Base-by-base conservation (phyloP, 176 grass and related monocot species). In the Ampelocalamus luodianensis region DNA sequence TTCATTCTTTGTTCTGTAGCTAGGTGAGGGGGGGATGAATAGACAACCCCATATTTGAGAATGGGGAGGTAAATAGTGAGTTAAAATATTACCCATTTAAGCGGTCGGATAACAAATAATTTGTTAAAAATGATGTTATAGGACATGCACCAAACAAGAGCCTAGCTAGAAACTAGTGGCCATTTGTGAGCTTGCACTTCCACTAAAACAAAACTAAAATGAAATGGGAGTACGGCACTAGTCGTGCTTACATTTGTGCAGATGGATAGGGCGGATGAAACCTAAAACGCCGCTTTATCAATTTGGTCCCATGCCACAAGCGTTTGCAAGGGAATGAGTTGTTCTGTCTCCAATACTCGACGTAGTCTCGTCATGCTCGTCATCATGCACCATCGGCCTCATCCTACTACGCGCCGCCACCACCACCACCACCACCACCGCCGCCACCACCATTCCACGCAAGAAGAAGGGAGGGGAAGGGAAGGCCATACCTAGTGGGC, bases 231-330 rank as follows among this genome's bases (percentile, higher is more conserved):
- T 22, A 55, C 23, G 61, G 48, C n/a, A 63, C 53, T 77, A 77
- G 74, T 5, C 45, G 27, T 48, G 38, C 18, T n/a, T 11, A n/a
- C n/a, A n/a, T n/a, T n/a, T n/a, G n/a, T 40, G 78, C 53, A 81
- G 46, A 44, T 65, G 66, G 88, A 65, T 45, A 86, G 72, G 46
- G 65, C 38, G 6, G 26, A 62, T 78, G 83, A 32, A 82, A 78
- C 83, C 83, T 82, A 86, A 80, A 85, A 78, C 26, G 38, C 82
- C 65, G 79, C 79, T 86, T 81, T 80, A 87, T 69, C 58, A 59
- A 63, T 82, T 82, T 29, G 88, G 83, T 72, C 72, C 88, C 72
- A 56, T 71, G 75, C 68, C 79, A 90, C 71, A 53, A 59, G 24
- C 8, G 2, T 18, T 18, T 13, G 15, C 60, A 68, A 20, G 46